Base-by-base conservation (phyloP, 371 early-diverging fungal species). In the Circinella umbellata region DNA sequence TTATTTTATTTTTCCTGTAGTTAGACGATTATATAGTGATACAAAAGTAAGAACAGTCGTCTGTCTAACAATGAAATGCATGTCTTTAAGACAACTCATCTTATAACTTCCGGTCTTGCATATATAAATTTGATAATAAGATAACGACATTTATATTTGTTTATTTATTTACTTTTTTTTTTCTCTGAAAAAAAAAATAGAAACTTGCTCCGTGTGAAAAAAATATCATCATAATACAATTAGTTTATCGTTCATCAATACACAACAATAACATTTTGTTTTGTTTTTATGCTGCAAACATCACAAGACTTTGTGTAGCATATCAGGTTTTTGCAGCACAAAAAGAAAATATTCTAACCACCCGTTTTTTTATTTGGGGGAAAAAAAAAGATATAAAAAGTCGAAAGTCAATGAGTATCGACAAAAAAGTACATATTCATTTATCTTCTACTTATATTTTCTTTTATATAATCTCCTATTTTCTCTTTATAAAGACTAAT, bases 121-220 rank as follows among this genome's bases (percentile, higher is more conserved):
- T 57, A n/a, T 57, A 34, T 27, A 57, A 27, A 27, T 27, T 27
- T 27, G 27, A 27, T 27, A 57, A 57, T 37, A 64, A 53, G 37
- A 49, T 48, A 18, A 64, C 65, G 65, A 64, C 38, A 53, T 53
- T 48, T 64, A 64, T 64, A 64, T 64, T 64, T 64, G 65, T 57
- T 57, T 57, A 57, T 57, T 27, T 27, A 27, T 27, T 27, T 27
- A 27, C 27, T 27, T 27, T 27, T 27, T 27, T 27, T 27, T 27
- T 27, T 2, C 2, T 27, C 2, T 27, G 2, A 0, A 27, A 57
- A 57, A 57, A 20, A 27, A 27, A 27, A 27, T 34, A 57, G 57
- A 57, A 57, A 57, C 34, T 57, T 57, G 57, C 27, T n/a, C 57
- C 57, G 57, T 57, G 57, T 57, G 57, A 57, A 57, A 18, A 17